phyloP scores from a whole-genome alignment of 2,329 filamentous ascomycete species.

The Samsoniella hepiali region DNA sequence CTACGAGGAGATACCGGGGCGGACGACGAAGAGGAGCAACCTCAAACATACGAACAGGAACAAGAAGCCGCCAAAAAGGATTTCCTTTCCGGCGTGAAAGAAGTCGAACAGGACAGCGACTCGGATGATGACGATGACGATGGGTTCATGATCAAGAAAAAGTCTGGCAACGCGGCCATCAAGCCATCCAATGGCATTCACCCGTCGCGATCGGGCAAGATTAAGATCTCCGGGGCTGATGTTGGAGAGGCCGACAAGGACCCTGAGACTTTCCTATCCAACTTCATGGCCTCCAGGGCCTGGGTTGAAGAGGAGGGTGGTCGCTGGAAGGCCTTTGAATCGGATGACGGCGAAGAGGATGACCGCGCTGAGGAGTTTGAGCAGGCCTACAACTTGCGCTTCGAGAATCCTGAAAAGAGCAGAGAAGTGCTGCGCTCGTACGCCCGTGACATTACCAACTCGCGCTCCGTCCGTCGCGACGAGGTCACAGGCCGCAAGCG shows the following conservation, averaged over 20 bases:
- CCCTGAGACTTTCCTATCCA: constrained; percentile 88
- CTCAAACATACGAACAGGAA: constrained; percentile 79
- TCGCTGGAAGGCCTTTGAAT: constrained; percentile 80
- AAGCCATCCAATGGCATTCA: constrained; percentile 48
- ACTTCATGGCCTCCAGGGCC: constrained; percentile 87
- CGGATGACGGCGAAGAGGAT: constrained; percentile 81
- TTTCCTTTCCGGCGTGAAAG: constrained; percentile 78
- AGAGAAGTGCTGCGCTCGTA: constrained; percentile 88
- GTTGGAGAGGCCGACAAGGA: constrained; percentile 78
- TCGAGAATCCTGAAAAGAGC: constrained; percentile 84
- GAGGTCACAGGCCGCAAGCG: constrained; percentile 74
- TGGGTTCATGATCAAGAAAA: constrained; percentile 74
- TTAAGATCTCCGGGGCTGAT: constrained; percentile 57
- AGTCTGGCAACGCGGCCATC: constrained; percentile 34
- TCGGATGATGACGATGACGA: constrained; percentile 55
- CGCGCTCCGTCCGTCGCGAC: constrained; percentile 81
- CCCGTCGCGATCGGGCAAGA: constrained; percentile 48
- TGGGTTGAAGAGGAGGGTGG: constrained; percentile 72
- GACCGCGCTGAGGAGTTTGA: constrained; percentile 85
- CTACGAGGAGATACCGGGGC: constrained; percentile 65
- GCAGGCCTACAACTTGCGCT: constrained; percentile 90
- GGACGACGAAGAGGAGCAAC: constrained; percentile 56
- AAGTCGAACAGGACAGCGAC: constrained; percentile 44
- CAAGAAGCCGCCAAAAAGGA: constrained; percentile 78
- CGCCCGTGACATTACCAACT: constrained; percentile 77